A percentile compares a stretch with the other conserved stretches of the same genome.
These are phyloP conservation scores for Blastomyces gilchristii DNA, from an alignment of 2,329 filamentous ascomycete genomes.

Conservation along the genomic window DNA sequence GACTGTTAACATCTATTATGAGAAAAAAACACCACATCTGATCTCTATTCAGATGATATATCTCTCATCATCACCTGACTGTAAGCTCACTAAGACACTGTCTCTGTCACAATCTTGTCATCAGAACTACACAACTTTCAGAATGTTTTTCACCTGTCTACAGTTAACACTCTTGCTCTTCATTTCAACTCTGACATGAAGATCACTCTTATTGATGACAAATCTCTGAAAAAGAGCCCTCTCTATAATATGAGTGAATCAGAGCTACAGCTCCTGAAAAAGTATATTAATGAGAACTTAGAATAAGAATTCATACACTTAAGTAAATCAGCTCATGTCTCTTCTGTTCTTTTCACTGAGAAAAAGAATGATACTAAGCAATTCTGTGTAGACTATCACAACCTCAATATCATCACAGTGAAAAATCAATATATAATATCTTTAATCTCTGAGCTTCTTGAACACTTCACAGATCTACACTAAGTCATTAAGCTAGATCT, in stretches of 20 bases:
- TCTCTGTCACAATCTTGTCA: background rate
- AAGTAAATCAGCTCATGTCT: too few relatives aligned
- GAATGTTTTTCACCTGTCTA: background rate
- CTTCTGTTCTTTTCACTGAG: too few relatives aligned
- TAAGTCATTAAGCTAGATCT: too few relatives aligned
- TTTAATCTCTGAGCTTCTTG: too few relatives aligned
- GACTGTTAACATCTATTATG: background rate
- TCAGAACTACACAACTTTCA: background rate
- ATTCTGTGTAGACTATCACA: too few relatives aligned
- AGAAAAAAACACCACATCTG: too few relatives aligned
- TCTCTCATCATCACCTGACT: background rate
- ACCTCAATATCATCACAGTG: too few relatives aligned
- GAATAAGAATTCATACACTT: too few relatives aligned
- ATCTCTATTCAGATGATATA: background rate
- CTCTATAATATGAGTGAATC: constrained; percentile 15
- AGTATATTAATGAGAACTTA: constrained; percentile 5
- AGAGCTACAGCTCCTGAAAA: constrained; percentile 15
- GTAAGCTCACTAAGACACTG: too few relatives aligned
- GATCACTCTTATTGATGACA: constrained; percentile 13
- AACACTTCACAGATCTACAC: too few relatives aligned
- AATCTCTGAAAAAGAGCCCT: constrained; percentile 11
- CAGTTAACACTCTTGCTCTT: constrained; percentile 7
- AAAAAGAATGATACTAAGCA: too few relatives aligned
- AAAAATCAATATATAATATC: too few relatives aligned
- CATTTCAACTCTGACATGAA: constrained; percentile 15